A percentile compares a stretch with the other conserved stretches of the same genome.
These are phyloP conservation scores for Xylaria grammica DNA, from an alignment of 495 filamentous ascomycete species.

Conservation along the genomic window DNA sequence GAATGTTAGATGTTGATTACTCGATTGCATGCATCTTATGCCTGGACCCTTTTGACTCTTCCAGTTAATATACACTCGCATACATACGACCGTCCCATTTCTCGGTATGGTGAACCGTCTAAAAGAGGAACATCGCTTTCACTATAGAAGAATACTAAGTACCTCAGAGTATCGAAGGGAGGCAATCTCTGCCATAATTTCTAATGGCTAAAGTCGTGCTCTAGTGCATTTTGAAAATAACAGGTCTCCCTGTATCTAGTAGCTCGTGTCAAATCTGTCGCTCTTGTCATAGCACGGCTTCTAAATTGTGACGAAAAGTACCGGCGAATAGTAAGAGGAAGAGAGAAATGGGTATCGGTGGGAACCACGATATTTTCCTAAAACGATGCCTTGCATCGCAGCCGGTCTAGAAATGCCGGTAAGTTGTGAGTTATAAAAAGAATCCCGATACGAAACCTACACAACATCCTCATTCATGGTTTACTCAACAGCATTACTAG, in stretches of 20 bases:
- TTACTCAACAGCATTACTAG: background rate
- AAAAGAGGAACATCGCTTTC: background rate
- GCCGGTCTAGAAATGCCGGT: background rate
- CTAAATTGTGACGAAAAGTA: background rate
- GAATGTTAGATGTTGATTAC: constrained; percentile 12
- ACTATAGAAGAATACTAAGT: background rate
- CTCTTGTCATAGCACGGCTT: too few species aligned
- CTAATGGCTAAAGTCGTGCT: background rate
- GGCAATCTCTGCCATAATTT: background rate
- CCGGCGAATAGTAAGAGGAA: background rate
- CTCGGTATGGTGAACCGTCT: background rate
- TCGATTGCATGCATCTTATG: background rate
- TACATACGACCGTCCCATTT: background rate
- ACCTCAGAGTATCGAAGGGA: background rate
- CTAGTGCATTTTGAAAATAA: background rate
- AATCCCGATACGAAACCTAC: background rate
- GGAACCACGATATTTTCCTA: background rate
- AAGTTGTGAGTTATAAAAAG: background rate
- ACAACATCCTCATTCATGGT: background rate
- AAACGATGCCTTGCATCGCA: background rate
- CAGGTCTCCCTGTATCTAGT: background rate
- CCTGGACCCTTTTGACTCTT: background rate
- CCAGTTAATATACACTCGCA: background rate
- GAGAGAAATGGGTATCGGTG: background rate
- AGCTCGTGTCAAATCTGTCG: too few species aligned